Base-by-base conservation (phyloP, 2,329 filamentous ascomycete genomes). In the Cladorrhinum sp. region DNA sequence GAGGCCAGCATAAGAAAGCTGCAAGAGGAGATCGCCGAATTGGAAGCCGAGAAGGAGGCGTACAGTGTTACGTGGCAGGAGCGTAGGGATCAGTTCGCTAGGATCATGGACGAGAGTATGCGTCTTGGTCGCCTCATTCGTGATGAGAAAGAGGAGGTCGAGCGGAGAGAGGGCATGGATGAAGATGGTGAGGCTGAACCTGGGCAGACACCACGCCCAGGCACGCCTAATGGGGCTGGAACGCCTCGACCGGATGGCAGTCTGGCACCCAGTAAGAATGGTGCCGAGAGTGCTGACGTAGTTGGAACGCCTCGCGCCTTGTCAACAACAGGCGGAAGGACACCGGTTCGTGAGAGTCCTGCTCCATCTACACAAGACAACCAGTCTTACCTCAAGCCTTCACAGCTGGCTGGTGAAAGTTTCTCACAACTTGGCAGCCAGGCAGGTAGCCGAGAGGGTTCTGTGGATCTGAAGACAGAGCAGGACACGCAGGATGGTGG, bases 141-240 rank as follows among this genome's bases (percentile, higher is more conserved):
- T 62, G 93, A 96, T 70, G 93, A 97, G 79, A 96, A 96, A 77
- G 93, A 96, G 73, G 92, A 96, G 75, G 91, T 95, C 0, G 92
- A 96, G 75, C 81, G 91, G 48, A 84, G 92, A 58, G 92, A 96
- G 74, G 92, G 91, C 27, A 92, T 92, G 85, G 84, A 85, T 59
- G 86, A 86, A 65, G 87, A 86, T 0, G 62, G 54, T 4, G 72
- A 66, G 3, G 68, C 54, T n/a, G 67, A 67, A 13, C 52, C 74
- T 1, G 82, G 78, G 10, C 76, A 78, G 50, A 85, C 81, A 38
- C 82, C 83, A 2, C 71, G 78, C 57, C 77, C 78, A 29, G 82
- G 79, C 20, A 77, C 78, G 23, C 75, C 74, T 1, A 83, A 80
- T 59, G 80, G 78, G 7, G 81, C 84, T 59, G 77, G 74, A n/a